phyloP scores from a whole-genome alignment of 139 green algal genomes.

The Asterochloris sp. region DNA sequence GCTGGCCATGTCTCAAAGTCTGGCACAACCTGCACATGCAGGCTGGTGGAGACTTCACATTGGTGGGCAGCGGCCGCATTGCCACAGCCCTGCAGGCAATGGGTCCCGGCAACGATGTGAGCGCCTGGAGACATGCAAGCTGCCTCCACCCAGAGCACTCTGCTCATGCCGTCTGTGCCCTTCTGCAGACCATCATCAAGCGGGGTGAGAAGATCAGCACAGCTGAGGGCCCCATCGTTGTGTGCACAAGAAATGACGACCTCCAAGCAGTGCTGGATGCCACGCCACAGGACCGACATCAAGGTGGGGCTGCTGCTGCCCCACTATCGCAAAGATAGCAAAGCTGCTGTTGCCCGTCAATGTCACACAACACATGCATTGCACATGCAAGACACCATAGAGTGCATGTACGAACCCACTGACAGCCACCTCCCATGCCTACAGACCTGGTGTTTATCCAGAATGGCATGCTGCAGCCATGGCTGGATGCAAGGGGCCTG shows the following conservation, averaged over 20 bases:
- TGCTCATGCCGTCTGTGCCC: neutral
- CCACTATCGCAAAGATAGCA: neutral
- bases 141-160: neutral
- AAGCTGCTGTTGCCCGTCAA: neutral
- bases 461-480: constrained; percentile 97
- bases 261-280: constrained; percentile 68
- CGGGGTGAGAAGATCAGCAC: constrained; percentile 51
- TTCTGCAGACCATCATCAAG: constrained; percentile 52
- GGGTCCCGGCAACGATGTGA: constrained; percentile 64
- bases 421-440: neutral
- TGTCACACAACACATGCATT: neutral
- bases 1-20: no score
- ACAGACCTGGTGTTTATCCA: constrained; percentile 98
- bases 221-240: constrained; percentile 74
- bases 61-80: constrained; percentile 81
- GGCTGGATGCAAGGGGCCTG: constrained; percentile 79
- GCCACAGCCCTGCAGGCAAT: constrained; percentile 76
- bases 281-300: constrained; percentile 55
- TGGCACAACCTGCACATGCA: neutral
- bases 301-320: constrained; percentile 28
- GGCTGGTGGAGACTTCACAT: constrained; percentile 54
- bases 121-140: neutral
- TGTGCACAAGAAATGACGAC: constrained; percentile 89
- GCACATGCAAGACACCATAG: neutral
- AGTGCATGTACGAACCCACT: neutral